These are phyloP conservation scores for Lojkania enalia DNA, from an alignment of 2,329 filamentous ascomycete species.

Conservation along the genomic window DNA sequence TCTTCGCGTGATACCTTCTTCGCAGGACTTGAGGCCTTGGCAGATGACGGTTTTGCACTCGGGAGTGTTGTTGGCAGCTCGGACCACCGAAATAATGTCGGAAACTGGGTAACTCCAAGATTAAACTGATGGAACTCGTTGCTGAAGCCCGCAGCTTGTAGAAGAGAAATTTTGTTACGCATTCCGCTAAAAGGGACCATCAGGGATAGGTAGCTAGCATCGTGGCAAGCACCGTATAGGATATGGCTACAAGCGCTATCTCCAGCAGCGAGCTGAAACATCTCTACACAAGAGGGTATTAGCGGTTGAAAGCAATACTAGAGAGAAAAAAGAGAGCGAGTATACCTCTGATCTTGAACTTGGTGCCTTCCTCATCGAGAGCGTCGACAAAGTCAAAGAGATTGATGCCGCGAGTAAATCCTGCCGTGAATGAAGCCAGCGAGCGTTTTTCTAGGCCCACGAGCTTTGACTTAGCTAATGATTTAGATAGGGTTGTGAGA, in stretches of 20 bases:
- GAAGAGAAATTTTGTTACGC: constrained; percentile 58
- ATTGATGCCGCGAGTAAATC: constrained; percentile 61
- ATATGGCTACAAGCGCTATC: constrained; percentile 67
- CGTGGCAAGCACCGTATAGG: constrained; percentile 65
- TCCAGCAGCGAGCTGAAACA: constrained; percentile 57
- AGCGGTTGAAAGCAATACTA: too few species aligned
- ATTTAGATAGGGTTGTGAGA: constrained; percentile 57
- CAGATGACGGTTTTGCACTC: constrained; percentile 6
- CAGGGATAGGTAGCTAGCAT: constrained; percentile 61
- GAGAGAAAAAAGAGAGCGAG: too few species aligned
- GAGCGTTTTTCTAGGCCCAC: constrained; percentile 60
- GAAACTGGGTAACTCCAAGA: constrained; percentile 53
- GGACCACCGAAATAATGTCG: constrained; percentile 1
- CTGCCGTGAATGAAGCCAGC: constrained; percentile 58
- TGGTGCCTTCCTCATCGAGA: constrained; percentile 62
- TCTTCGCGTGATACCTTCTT: constrained; percentile 12
- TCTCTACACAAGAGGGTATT: constrained; percentile 28
- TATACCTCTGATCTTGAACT: constrained; percentile 64
- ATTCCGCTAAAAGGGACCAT: constrained; percentile 57
- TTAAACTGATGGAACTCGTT: constrained; percentile 57
- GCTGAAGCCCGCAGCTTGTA: constrained; percentile 57
- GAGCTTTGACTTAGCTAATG: constrained; percentile 54
- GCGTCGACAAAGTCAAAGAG: constrained; percentile 66
- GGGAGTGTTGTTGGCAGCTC: neutral
- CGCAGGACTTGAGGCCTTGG: constrained; percentile 2